phyloP scores from a whole-genome alignment of 768 basidiomycete genomes.

The Galerina marginata region DNA sequence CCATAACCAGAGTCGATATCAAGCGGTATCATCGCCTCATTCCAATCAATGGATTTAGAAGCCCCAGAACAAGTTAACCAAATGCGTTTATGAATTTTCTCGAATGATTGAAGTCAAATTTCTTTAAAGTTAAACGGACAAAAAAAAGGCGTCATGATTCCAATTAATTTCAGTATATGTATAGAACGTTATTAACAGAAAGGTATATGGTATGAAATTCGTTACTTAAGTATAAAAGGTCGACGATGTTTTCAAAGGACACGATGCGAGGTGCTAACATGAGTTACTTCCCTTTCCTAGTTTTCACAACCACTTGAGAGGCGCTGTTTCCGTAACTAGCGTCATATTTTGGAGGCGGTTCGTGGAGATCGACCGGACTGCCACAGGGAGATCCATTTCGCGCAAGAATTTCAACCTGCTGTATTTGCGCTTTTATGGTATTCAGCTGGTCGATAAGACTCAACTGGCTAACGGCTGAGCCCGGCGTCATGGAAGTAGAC shows the following conservation, averaged over 20 bases:
- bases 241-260: background rate
- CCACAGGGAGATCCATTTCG: background rate
- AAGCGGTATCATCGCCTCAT: too few species aligned
- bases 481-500: background rate
- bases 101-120: too few species aligned
- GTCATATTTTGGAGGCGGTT: constrained; percentile 13
- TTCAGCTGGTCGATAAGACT: constrained; percentile 3
- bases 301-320: background rate
- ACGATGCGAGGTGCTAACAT: background rate
- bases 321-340: background rate
- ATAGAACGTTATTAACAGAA: too few species aligned
- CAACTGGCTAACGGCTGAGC: background rate
- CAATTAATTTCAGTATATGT: too few species aligned
- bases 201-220: too few species aligned
- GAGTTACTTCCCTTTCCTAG: background rate
- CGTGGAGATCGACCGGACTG: background rate
- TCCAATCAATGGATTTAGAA: too few species aligned
- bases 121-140: too few species aligned
- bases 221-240: background rate
- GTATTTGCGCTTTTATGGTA: constrained; percentile 2
- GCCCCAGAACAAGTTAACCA: too few species aligned
- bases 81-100: too few species aligned
- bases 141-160: too few species aligned
- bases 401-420: constrained; percentile 9
- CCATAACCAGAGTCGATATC: too few species aligned